A percentile compares a stretch with the other conserved stretches of the same genome.
These are phyloP conservation scores for Lodderomyces margitis DNA, from an alignment of 1,139 yeast genomes.

Conservation along the genomic window DNA sequence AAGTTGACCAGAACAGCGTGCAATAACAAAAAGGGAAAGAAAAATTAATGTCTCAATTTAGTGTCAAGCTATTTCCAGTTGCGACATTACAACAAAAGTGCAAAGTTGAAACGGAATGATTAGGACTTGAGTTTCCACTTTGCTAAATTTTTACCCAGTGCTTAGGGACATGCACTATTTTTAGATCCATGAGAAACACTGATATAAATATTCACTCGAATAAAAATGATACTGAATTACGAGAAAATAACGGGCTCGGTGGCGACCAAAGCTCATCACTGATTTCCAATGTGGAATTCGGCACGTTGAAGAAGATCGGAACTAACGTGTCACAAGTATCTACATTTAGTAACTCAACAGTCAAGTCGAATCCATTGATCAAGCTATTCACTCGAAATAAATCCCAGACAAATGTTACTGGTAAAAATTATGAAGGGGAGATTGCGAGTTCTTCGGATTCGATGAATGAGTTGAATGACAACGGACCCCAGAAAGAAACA, in stretches of 20 bases:
- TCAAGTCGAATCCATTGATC: constrained; percentile 28
- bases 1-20: no score
- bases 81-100: no score
- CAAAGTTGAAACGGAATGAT: no score
- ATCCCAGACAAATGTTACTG: constrained; percentile 15
- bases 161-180: not conserved
- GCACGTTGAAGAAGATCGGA: constrained; percentile 33
- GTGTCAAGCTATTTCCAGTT: no score
- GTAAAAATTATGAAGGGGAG: not conserved
- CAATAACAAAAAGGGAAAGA: no score
- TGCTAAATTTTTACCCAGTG: no score
- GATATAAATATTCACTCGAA: not conserved
- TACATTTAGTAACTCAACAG: constrained; percentile 21
- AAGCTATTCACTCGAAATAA: constrained; percentile 37
- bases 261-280: constrained; percentile 1
- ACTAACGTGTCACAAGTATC: constrained; percentile 35
- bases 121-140: no score
- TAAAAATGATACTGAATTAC: not conserved
- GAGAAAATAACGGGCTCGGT: not conserved
- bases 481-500: not conserved
- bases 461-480: not conserved
- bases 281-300: constrained; percentile 36
- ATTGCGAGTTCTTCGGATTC: not conserved
- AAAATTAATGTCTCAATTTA: no score
- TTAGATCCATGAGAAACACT: not conserved